Evolutionary conservation across 2,329 filamentous ascomycete genomes (phyloP), one percentile per base, ranked within the genome.

Genomic region (Colletotrichum horii): DNA sequence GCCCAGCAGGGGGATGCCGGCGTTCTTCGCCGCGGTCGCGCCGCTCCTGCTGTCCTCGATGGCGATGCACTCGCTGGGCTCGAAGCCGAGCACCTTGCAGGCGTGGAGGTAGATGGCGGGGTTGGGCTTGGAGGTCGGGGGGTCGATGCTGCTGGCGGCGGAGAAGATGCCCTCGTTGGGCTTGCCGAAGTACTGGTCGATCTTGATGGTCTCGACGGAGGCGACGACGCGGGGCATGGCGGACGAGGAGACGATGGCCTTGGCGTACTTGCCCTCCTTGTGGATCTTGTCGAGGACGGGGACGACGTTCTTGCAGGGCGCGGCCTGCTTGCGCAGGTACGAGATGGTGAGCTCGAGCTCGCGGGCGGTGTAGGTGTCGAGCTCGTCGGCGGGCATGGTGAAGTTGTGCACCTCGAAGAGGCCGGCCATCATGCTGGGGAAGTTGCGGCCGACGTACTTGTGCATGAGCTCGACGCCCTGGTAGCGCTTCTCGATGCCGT

Each of bases 401-500:
- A 98, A 96, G 84, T 89, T 88, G 89, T 95, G 93, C 85, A 94
- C 93, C 83, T 91, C 87, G 85, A 96, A 93, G 76, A 98, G 91
- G 76, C 91, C 92, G 75, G 88, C 85, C 86, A 98, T 93, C 95
- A 98, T 97, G 85, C 95, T 95, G 79, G 95, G 94, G 90, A 98
- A 98, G 90, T 97, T 98, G 84, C 96, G 94, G 80, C 96, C 96
- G 80, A 98, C 95, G 81, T 97, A 98, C 86, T 98, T 94, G 80
- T 89, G 88, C 86, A 98, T 94, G 78, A 98, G 93, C 76, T 92
- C 90, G 61, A 93, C 91, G 82, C 94, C 94, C 7, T 94, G 95
- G 88, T 97, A 98, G 82, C 90, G 91, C 80, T 91, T 89, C 56
- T 84, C 79, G 75, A 95, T 88, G 81, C 89, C 87, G 81, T 93